These are phyloP conservation scores for Axilococcus clingmanii DNA, from an alignment of 139 green algal species.

Conservation along the genomic window DNA sequence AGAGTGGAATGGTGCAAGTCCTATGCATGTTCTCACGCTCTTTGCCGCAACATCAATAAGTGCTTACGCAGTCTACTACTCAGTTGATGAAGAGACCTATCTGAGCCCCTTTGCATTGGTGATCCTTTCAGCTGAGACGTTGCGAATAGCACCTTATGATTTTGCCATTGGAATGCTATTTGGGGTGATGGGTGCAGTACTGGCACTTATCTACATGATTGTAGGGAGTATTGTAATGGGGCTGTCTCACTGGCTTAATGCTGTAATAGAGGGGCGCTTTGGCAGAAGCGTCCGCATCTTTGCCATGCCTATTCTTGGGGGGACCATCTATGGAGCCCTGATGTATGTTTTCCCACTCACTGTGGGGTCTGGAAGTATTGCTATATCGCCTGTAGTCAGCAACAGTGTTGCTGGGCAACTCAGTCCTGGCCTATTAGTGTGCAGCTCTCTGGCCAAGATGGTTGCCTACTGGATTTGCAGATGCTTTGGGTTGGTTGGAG, in stretches of 20 bases:
- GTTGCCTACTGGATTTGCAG: constrained; percentile 3
- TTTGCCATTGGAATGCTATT: constrained; percentile 4
- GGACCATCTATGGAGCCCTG: not conserved
- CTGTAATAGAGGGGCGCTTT: not conserved
- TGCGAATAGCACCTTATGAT: not conserved
- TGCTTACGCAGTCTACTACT: not conserved
- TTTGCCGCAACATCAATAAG: not conserved
- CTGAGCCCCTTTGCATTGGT: not conserved
- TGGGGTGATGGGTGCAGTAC: not conserved
- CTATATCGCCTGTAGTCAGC: not conserved
- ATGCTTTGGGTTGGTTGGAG: not conserved
- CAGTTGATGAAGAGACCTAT: not conserved
- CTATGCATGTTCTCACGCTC: not conserved
- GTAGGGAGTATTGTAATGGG: not conserved
- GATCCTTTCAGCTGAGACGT: not conserved
- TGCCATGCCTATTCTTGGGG: not conserved
- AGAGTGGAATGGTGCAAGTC: not conserved
- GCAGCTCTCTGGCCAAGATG: not conserved
- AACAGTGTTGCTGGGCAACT: not conserved
- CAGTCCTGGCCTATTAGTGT: not conserved
- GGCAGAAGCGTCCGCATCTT: not conserved
- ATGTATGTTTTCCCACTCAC: not conserved
- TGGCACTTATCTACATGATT: not conserved
- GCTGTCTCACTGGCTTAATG: not conserved
- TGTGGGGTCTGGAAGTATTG: not conserved